phyloP scores from a whole-genome alignment of 1,284 basidiomycete genomes.

The Rhodotorula sp. region DNA sequence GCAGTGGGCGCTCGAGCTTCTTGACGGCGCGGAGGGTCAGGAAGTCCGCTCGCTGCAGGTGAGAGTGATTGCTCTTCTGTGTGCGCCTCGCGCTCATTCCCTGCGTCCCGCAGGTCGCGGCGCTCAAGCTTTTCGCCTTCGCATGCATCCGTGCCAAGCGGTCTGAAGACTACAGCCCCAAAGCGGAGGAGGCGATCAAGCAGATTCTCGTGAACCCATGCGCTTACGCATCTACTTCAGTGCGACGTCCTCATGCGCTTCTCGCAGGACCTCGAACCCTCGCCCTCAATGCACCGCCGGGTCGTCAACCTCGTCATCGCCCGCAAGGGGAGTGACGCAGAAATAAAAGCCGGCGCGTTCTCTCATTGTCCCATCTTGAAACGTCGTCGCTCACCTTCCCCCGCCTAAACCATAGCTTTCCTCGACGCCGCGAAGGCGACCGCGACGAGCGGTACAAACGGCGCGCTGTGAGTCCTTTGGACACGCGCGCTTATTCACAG shows the following conservation, averaged over 20 bases:
- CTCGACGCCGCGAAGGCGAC: neutral
- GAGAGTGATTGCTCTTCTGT: neutral
- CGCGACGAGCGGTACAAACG: neutral
- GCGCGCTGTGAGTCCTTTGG: neutral
- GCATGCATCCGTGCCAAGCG: neutral
- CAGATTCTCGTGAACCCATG: neutral
- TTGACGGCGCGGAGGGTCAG: neutral
- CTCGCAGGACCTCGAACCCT: constrained; percentile 11
- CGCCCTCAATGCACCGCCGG: neutral
- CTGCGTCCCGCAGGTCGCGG: constrained; percentile 2
- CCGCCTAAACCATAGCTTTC: constrained; percentile 3
- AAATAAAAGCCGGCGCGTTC: constrained; percentile 6
- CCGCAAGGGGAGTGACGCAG: constrained; percentile 12
- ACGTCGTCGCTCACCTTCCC: rapidly evolving
- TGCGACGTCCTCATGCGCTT: rapidly evolving
- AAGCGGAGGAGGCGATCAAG: constrained; percentile 10
- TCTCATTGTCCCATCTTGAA: neutral
- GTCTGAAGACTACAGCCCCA: neutral
- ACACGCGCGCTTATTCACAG: neutral
- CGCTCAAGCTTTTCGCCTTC: constrained; percentile 12
- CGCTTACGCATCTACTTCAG: rapidly evolving
- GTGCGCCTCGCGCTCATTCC: too few relatives aligned
- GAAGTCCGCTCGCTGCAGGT: constrained; percentile 1
- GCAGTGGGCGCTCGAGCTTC: constrained; percentile 6
- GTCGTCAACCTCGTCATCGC: constrained; percentile 24